A percentile compares a stretch with the other conserved stretches of the same genome.
phyloP scores from a whole-genome alignment of 345 rosid species.

The Populus alba region DNA sequence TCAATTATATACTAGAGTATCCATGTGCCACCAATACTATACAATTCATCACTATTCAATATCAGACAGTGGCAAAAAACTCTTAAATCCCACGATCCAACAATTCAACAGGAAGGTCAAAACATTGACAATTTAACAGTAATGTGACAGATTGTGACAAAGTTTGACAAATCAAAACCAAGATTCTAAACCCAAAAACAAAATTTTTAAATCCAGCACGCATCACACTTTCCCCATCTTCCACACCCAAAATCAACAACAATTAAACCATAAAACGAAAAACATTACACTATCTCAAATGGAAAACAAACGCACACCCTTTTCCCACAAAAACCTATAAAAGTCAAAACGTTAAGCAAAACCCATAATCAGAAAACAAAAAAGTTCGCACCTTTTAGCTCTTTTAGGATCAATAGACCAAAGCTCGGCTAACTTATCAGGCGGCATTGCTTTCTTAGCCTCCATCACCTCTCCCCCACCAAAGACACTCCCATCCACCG shows the following conservation, averaged over 20 bases:
- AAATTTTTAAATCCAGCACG: background rate
- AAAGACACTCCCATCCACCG: conserved; percentile 55
- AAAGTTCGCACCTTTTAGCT: conserved; percentile 64
- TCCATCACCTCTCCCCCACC: conserved; percentile 66
- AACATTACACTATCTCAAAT: background rate
- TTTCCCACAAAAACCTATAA: no score
- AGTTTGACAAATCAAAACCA: background rate
- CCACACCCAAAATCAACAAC: background rate
- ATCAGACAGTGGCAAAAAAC: no score
- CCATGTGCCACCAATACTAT: background rate
- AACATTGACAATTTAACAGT: no score
- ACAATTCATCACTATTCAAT: background rate
- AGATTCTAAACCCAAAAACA: background rate
- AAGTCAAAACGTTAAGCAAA: background rate
- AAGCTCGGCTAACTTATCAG: conserved; percentile 77
- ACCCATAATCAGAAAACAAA: background rate
- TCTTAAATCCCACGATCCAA: background rate
- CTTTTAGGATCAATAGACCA: conserved; percentile 75
- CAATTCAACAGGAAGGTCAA: background rate
- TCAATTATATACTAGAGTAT: background rate
- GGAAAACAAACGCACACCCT: background rate
- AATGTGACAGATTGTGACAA: background rate
- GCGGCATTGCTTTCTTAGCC: conserved; percentile 90
- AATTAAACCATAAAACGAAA: background rate
- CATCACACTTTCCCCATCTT: background rate